Conservation (phyloP, 2,329 filamentous ascomycete species). For the Colletotrichum cereale region DNA sequence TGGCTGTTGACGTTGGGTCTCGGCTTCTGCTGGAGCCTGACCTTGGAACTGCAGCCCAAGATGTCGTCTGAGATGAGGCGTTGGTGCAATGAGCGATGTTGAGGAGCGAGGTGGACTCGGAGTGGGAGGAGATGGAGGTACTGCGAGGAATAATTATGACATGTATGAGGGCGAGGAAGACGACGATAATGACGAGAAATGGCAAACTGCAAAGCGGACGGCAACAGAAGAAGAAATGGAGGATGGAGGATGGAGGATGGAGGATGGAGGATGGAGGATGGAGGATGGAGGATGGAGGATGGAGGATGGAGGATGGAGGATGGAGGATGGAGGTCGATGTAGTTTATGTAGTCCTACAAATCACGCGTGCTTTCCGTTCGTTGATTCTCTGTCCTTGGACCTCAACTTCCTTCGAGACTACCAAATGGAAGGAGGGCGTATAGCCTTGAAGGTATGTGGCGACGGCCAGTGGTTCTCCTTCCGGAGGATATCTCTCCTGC, state of each 20-base stretch:
- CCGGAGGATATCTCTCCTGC: background rate
- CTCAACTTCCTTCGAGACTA: conserved; percentile 11
- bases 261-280: no score
- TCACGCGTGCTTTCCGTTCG: conserved; percentile 8
- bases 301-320: background rate
- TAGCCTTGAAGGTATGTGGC: background rate
- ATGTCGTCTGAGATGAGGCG: conserved; percentile 27
- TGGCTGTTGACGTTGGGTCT: conserved; percentile 14
- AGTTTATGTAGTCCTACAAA: conserved; percentile 9
- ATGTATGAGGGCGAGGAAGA: conserved; percentile 15
- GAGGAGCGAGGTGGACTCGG: conserved; percentile 20
- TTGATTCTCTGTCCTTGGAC: conserved; percentile 4
- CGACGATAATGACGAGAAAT: conserved; percentile 2
- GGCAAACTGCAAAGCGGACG: background rate
- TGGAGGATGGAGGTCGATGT: background rate
- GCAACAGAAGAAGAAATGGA: conserved; percentile 7
- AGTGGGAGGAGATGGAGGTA: conserved; percentile 2
- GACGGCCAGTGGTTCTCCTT: background rate
- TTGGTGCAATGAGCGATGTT: background rate
- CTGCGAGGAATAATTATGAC: conserved; percentile 4
- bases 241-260: conserved; percentile 2
- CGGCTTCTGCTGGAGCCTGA: conserved; percentile 14
- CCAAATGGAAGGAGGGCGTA: conserved; percentile 1
- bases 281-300: conserved; percentile 29
- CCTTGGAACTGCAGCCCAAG: conserved; percentile 8